Evolutionary conservation across 2,329 filamentous ascomycete genomes (phyloP).

Genomic region (Thermomyces lanuginosus): DNA sequence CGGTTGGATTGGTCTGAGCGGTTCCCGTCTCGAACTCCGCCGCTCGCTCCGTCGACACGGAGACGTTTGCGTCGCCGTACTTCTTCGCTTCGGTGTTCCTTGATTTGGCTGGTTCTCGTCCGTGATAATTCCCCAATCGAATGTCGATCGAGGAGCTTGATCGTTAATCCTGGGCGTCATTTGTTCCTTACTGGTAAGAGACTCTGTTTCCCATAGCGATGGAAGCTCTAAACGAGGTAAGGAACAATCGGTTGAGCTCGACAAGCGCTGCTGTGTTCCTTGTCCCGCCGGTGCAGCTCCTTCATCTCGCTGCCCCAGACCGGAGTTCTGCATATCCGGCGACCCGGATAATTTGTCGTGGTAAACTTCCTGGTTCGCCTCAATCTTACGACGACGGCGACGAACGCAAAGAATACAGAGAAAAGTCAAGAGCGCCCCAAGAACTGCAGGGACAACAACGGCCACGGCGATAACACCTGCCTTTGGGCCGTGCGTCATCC

Average conservation of each 20-base stretch:
- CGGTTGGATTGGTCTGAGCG: slow-evolving; percentile 21
- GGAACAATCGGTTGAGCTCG: slow-evolving; percentile 11
- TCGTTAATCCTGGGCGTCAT: slow-evolving; percentile 8
- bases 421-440: slow-evolving; percentile 14
- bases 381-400: slow-evolving; percentile 16
- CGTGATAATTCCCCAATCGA: slow-evolving; percentile 15
- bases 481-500: slow-evolving; percentile 13
- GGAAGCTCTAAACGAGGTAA: slow-evolving; percentile 20
- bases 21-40: slow-evolving; percentile 19
- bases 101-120: slow-evolving; percentile 11
- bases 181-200: slow-evolving; percentile 10
- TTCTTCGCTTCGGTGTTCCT: slow-evolving; percentile 12
- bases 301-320: no score
- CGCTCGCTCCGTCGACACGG: slow-evolving; percentile 15
- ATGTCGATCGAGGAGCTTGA: slow-evolving; percentile 15
- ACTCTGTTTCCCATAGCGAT: slow-evolving; percentile 17
- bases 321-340: no score
- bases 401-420: slow-evolving; percentile 22
- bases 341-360: no score
- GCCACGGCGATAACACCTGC: slow-evolving; percentile 23
- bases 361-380: slow-evolving; percentile 10
- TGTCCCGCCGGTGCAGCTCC: no score
- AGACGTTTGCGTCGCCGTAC: slow-evolving; percentile 16
- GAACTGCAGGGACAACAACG: slow-evolving; percentile 19
- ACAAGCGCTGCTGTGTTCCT: slow-evolving; percentile 10